Evolutionary conservation across 2,329 filamentous ascomycete genomes (phyloP), one percentile per base, ranked within the genome.

Genomic region (Monilinia laxa): DNA sequence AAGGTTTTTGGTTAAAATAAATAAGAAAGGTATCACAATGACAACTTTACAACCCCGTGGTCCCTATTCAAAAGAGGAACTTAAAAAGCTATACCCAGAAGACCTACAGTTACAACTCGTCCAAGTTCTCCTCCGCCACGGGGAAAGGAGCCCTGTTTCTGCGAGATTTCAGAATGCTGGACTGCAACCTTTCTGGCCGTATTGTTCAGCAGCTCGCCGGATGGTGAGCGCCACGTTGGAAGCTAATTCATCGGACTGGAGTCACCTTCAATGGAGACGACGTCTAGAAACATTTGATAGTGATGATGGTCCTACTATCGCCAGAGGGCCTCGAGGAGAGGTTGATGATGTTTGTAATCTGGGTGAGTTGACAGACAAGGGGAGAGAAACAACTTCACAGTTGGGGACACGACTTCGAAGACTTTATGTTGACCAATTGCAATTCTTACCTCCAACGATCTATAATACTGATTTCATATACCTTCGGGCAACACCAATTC

Each of bases 81-180:
- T 98, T 60, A 82, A 84, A 54, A 81, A 82, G 74, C 87, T 98
- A 68, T 99, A 97, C 80, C 95, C 95, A 0, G 80, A 87, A 65
- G 82, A 85, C 55, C 83, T 99, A 68, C 85, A 94, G 77, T 86
- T 99, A 47, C 90, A 95, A 77, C 87, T 95, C 68, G 95, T 98
- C 60, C 95, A 99, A 80, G 84, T 98, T 73, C 85, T 93, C 70
- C 85, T 93, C 74, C 88, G 90, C 67, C 90, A 93, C 79, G 90
- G 90, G 79, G 86, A 89, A 81, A 89, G 94, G 67, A 94, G 90
- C 10, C 94, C 94, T 38, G 91, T 98, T 38, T 90, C 87, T 67
- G 84, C 91, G n/a, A 90, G 95, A 51, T 97, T 99, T 77, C 86
- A 91, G 75, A 95, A 94, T 80, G 85, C 86, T 58, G 87, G 87